These are phyloP conservation scores for Aspergillus sergii DNA, from an alignment of 2,329 filamentous ascomycete genomes.

Conservation along the genomic window DNA sequence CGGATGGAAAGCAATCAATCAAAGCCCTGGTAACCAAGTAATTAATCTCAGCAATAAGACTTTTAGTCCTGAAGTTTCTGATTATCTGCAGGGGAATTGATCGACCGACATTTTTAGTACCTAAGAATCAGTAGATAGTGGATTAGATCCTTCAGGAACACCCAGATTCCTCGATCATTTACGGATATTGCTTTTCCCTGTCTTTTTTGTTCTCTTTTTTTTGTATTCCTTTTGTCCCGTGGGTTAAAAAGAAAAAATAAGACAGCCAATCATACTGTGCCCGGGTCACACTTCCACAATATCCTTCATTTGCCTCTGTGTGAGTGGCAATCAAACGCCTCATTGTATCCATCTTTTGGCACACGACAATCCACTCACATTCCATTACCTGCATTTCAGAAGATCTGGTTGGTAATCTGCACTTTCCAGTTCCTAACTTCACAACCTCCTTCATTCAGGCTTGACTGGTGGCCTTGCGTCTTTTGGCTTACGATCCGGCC, in stretches of 20 bases:
- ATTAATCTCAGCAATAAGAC: background rate
- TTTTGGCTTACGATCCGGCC: background rate
- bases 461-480: background rate
- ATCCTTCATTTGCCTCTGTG: background rate
- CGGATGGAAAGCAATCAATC: background rate
- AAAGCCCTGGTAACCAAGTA: background rate
- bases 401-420: constrained; percentile 2
- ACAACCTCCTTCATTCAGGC: background rate
- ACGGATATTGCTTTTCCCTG: background rate
- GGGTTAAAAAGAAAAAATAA: background rate
- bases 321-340: constrained; percentile 1
- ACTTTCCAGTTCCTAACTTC: background rate
- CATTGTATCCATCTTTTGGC: background rate
- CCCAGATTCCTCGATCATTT: background rate
- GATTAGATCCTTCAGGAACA: constrained; percentile 1
- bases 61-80: background rate
- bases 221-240: background rate
- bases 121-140: background rate
- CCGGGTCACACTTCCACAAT: background rate
- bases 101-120: background rate
- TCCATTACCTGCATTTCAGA: background rate
- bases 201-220: background rate
- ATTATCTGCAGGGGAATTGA: background rate
- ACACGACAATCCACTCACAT: background rate
- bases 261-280: background rate